Evolutionary conservation across 73 alveolate species (phyloP).

Genomic region (Stentor roeselii): DNA sequence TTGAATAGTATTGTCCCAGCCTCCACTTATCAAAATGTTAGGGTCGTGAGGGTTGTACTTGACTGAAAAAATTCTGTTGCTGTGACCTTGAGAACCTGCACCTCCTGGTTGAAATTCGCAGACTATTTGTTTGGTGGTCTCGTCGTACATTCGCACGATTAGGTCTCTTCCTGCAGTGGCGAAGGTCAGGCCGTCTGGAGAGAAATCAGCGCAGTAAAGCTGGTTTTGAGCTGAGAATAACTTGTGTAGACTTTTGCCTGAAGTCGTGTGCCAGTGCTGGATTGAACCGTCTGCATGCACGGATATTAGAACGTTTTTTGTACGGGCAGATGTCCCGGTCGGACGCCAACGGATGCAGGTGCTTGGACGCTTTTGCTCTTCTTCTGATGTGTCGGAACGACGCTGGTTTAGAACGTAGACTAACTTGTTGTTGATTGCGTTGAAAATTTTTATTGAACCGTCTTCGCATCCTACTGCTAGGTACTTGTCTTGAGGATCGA

Average conservation of each 20-base stretch:
- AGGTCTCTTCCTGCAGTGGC: slow-evolving; percentile 59
- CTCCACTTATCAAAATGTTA: slow-evolving; percentile 65
- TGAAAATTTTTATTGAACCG: slow-evolving; percentile 80
- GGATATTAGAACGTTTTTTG: slow-evolving; percentile 84
- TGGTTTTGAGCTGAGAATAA: slow-evolving; percentile 85
- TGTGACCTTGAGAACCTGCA: slow-evolving; percentile 63
- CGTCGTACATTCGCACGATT: slow-evolving; percentile 53
- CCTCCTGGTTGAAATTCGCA: slow-evolving; percentile 48
- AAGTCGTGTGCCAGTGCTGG: slow-evolving; percentile 91
- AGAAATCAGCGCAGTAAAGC: slow-evolving; percentile 90
- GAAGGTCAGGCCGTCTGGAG: slow-evolving; percentile 82
- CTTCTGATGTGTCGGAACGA: neutral
- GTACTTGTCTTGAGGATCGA: slow-evolving; percentile 75
- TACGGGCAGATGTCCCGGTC: slow-evolving; percentile 64
- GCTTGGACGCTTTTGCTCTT: slow-evolving; percentile 51
- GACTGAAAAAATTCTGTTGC: slow-evolving; percentile 74
- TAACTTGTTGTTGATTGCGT: slow-evolving; percentile 64
- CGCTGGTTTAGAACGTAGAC: slow-evolving; percentile 29
- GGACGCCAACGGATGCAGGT: slow-evolving; percentile 90
- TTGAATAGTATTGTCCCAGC: slow-evolving; percentile 74
- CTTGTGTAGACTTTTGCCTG: slow-evolving; percentile 91
- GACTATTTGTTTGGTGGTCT: slow-evolving; percentile 45
- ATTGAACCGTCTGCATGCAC: slow-evolving; percentile 94
- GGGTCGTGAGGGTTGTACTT: slow-evolving; percentile 47
- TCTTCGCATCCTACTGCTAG: slow-evolving; percentile 79